A percentile compares a stretch with the other conserved stretches of the same genome.
phyloP scores from a whole-genome alignment of 495 filamentous ascomycete species.

The Durotheca rogersii region DNA sequence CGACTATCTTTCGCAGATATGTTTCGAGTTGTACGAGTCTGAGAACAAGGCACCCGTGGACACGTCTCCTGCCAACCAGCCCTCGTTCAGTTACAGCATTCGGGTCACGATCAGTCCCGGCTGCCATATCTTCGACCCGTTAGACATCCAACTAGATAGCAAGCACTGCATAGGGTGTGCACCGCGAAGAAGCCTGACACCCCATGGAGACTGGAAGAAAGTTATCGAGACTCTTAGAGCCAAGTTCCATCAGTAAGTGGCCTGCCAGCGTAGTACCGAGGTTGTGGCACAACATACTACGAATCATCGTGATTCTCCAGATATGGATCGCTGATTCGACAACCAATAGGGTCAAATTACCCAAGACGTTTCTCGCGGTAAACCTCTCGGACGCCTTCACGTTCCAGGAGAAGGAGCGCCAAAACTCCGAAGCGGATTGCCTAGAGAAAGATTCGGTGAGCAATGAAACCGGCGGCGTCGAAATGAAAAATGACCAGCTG shows the following conservation, averaged over 20 bases:
- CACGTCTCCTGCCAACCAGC: slow-evolving; percentile 43
- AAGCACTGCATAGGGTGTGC: slow-evolving; percentile 93
- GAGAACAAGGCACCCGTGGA: slow-evolving; percentile 63
- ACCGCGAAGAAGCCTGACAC: slow-evolving; percentile 81
- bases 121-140: slow-evolving; percentile 90
- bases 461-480: slow-evolving; percentile 31
- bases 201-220: slow-evolving; percentile 93
- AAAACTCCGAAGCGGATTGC: slow-evolving; percentile 38
- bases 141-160: slow-evolving; percentile 93
- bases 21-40: slow-evolving; percentile 95
- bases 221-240: slow-evolving; percentile 91
- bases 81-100: slow-evolving; percentile 86
- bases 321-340: slow-evolving; percentile 9
- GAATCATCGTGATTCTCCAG: slow-evolving; percentile 2
- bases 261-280: slow-evolving; percentile 8
- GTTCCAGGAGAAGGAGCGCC: slow-evolving; percentile 53
- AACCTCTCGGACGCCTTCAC: slow-evolving; percentile 75
- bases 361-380: slow-evolving; percentile 88
- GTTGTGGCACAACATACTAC: slow-evolving; percentile 8
- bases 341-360: slow-evolving; percentile 76
- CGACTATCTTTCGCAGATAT: slow-evolving; percentile 96
- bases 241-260: slow-evolving; percentile 86
- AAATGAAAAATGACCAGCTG: slow-evolving; percentile 30
- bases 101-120: slow-evolving; percentile 93
- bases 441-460: slow-evolving; percentile 30